Conservation (phyloP, 371 early-diverging fungal species). For the Batkoa obscura region DNA sequence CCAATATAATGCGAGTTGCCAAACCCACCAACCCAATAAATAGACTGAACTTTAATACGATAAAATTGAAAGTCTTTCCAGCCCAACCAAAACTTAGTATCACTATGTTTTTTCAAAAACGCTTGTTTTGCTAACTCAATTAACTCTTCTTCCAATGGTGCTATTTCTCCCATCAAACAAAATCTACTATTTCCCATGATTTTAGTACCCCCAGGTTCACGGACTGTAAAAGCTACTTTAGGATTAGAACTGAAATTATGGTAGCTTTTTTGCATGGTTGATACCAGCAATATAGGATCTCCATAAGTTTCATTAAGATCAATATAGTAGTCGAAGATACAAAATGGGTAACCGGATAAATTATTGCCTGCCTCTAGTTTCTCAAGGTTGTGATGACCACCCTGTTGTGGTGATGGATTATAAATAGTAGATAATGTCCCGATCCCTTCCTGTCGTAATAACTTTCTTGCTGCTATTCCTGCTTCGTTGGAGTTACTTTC, state of each 20-base stretch:
- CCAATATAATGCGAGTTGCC: conserved; percentile 24
- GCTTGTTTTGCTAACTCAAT: conserved; percentile 6
- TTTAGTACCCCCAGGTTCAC: conserved; percentile 8
- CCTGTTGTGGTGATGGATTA: not conserved
- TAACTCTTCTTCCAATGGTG: conserved; percentile 10
- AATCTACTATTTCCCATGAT: conserved; percentile 16
- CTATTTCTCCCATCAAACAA: conserved; percentile 16
- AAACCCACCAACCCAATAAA: conserved; percentile 23
- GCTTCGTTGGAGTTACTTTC: not conserved
- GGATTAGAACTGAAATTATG: conserved; percentile 12
- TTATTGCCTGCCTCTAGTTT: too few relatives aligned
- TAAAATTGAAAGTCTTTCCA: conserved; percentile 22
- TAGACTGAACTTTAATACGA: conserved; percentile 13
- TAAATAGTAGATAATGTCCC: not conserved
- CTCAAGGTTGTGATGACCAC: not conserved
- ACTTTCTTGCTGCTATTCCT: not conserved
- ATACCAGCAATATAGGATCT: conserved; percentile 15
- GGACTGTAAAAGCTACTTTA: conserved; percentile 16
- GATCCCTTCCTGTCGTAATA: not conserved
- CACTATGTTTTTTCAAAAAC: conserved; percentile 14
- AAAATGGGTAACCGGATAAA: conserved; percentile 15
- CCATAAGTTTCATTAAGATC: conserved; percentile 12
- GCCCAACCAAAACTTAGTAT: conserved; percentile 15
- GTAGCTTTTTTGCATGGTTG: conserved; percentile 10
- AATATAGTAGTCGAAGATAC: conserved; percentile 21